Percentiles rank a stretch among this genome's conserved stretches.
These are phyloP conservation scores for Botrytis porri DNA, from an alignment of 2,329 filamentous ascomycete genomes.

Conservation along the genomic window DNA sequence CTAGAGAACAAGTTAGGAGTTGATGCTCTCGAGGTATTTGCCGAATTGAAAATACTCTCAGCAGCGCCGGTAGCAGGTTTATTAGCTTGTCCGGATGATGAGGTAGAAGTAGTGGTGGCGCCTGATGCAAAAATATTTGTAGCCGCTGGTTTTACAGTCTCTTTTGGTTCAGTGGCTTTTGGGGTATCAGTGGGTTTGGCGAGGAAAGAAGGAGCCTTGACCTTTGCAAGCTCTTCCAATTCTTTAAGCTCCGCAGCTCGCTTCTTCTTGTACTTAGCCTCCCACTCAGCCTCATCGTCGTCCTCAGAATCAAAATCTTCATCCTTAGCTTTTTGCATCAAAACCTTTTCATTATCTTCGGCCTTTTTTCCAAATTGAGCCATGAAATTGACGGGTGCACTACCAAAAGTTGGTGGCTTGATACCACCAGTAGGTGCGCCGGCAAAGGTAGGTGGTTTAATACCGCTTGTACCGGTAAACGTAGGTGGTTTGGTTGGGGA, in stretches of 20 bases:
- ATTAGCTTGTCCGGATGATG: conserved; percentile 39
- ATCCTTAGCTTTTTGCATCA: conserved; percentile 33
- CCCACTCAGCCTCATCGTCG: conserved; percentile 33
- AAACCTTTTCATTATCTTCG: conserved; percentile 28
- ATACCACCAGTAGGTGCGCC: conserved; percentile 18
- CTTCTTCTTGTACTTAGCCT: conserved; percentile 29
- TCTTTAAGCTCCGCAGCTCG: conserved; percentile 26
- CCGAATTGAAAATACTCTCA: conserved; percentile 28
- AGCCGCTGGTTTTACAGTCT: conserved; percentile 12
- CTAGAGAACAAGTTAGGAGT: conserved; percentile 31
- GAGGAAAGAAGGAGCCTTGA: conserved; percentile 25
- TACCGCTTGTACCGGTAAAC: conserved; percentile 3
- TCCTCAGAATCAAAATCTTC: conserved; percentile 37
- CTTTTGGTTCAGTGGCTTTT: conserved; percentile 1
- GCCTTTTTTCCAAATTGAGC: conserved; percentile 31
- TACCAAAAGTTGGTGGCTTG: conserved; percentile 32
- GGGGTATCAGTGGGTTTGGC: conserved; percentile 12
- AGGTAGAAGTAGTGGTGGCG: conserved; percentile 15
- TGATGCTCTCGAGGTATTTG: conserved; percentile 31
- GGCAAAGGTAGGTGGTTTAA: conserved; percentile 13
- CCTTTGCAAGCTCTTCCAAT: conserved; percentile 28
- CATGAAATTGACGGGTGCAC: conserved; percentile 28
- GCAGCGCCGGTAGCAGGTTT: conserved; percentile 40
- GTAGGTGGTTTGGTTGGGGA: conserved; percentile 23
- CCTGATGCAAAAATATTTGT: neutral